phyloP scores from a whole-genome alignment of 1,284 basidiomycete species.

The Naganishia albida region DNA sequence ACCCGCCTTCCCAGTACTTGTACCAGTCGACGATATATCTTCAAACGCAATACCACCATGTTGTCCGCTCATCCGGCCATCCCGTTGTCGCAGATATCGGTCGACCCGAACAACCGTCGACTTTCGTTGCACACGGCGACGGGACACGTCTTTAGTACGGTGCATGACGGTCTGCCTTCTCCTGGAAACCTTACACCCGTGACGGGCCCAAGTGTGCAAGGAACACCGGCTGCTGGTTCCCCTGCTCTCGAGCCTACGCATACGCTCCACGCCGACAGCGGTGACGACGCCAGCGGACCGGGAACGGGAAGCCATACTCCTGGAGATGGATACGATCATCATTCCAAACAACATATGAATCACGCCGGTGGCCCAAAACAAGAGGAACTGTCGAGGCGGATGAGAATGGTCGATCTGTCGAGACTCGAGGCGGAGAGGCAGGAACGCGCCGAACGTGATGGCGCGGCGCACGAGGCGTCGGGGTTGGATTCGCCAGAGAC shows the following conservation, averaged over 20 bases:
- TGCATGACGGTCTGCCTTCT: slow-evolving; percentile 49
- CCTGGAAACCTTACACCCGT: slow-evolving; percentile 51
- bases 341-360: slow-evolving; percentile 36
- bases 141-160: slow-evolving; percentile 48
- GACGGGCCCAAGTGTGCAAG: too few species aligned
- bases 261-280: slow-evolving; percentile 36
- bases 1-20: neutral
- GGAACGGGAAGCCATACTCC: slow-evolving; percentile 27
- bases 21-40: slow-evolving; percentile 1
- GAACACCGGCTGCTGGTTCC: slow-evolving; percentile 24
- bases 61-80: slow-evolving; percentile 50
- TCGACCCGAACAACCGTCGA: slow-evolving; percentile 28
- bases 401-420: slow-evolving; percentile 25
- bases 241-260: slow-evolving; percentile 6
- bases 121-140: slow-evolving; percentile 48
- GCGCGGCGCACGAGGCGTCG: neutral
- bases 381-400: slow-evolving; percentile 22
- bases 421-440: slow-evolving; percentile 22
- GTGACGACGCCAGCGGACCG: slow-evolving; percentile 35
- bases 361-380: slow-evolving; percentile 30
- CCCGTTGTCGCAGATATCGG: slow-evolving; percentile 45
- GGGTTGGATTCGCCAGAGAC: slow-evolving; percentile 12
- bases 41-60: slow-evolving; percentile 38
- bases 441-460: slow-evolving; percentile 20
- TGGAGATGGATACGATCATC: slow-evolving; percentile 35